Base-by-base conservation (phyloP, 805 yeast species). In the Candida easanensis region DNA sequence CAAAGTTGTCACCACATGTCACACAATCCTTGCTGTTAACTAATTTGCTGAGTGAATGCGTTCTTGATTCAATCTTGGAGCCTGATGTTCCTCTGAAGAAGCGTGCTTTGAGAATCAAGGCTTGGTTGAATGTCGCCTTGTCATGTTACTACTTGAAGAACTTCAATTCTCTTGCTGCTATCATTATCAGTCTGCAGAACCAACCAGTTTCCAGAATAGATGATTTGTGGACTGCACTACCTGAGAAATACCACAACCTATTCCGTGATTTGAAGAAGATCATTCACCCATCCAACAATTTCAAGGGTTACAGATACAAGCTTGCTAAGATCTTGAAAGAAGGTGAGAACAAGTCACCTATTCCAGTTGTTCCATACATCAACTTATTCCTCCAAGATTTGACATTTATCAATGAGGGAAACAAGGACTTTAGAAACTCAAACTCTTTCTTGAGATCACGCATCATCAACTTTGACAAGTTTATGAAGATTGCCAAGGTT, bases 331-430 rank as follows among this genome's bases (percentile, higher is more conserved):
- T 82, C 41, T 63, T 82, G 48, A 68, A 69, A 48, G 54, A 62
- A 48, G 54, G 64, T 64, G 59, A 74, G 67, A 45, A 41, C 1
- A 66, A 63, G 42, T 54, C 66, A 2, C 38, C 60, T 2, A 67
- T 80, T 17, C 88, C 90, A 0, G 74, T 79, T 17, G 90, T 86
- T 28, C 95, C 95, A 15, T 86, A 84, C 58, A 72, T 85, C 44
- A 81, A 84, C 36, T 64, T 86, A 41, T 85, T 83, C 60, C 65
- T 86, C 35, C 93, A 84, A 62, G 95, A 86, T 62, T 69, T 86
- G 54, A 84, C 90, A 0, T 84, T 85, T 64, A 79, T 84, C n/a
- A 75, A 80, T 39, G 95, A 86, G 52, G 91, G 93, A n/a, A 85
- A 85, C 57, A 74, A 84, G 31, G 82, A 79, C 53, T 80, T 68